These are phyloP conservation scores for Plasmodium knowlesi DNA, from an alignment of 169 alveolate genomes.

Conservation along the genomic window DNA sequence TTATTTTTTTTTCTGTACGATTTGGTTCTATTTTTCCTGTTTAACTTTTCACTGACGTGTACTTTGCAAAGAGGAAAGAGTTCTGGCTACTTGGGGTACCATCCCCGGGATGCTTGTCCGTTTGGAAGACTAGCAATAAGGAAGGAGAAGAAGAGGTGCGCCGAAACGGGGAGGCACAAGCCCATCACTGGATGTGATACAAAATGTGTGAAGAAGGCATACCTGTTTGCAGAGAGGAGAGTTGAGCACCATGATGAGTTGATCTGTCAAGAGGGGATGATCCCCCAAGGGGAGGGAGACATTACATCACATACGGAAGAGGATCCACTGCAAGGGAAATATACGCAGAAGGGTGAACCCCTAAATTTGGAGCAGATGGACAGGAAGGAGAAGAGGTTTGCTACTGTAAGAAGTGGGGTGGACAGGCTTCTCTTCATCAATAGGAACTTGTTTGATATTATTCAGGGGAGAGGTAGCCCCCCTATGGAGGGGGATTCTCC, in stretches of 20 bases:
- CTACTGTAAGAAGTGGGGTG: background rate
- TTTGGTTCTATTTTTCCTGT: background rate
- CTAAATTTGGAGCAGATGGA: background rate
- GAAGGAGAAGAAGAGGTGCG: background rate
- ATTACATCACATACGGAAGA: background rate
- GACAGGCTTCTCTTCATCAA: conserved; percentile 31
- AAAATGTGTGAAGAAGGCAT: background rate
- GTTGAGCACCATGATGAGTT: background rate
- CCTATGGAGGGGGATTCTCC: background rate
- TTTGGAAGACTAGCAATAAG: background rate
- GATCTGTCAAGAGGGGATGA: background rate
- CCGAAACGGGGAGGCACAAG: background rate
- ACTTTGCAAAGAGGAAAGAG: background rate
- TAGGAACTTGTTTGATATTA: background rate
- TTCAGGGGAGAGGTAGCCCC: background rate
- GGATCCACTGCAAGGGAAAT: background rate
- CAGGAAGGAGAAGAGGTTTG: background rate
- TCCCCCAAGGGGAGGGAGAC: background rate
- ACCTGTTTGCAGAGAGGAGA: background rate
- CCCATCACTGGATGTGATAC: background rate
- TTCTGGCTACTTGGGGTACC: background rate
- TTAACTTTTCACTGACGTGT: background rate
- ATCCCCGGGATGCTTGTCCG: background rate
- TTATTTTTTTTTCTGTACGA: background rate
- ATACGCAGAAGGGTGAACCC: background rate